Percentiles rank a stretch among this genome's conserved stretches.
These are phyloP conservation scores for Saitoella complicata DNA, from an alignment of 805 yeast species.

Conservation along the genomic window DNA sequence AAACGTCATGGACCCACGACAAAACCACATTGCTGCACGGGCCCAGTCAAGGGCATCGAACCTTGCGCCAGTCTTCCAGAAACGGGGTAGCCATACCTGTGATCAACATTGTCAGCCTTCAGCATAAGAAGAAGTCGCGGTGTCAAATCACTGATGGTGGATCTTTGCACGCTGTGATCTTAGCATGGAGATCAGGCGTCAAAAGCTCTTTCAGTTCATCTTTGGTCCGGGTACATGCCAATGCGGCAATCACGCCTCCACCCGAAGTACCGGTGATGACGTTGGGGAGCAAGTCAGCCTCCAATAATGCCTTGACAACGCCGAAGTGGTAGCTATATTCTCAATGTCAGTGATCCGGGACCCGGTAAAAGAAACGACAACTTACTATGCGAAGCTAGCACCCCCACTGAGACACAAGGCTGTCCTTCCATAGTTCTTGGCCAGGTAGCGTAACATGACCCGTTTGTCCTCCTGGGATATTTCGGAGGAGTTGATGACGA, in stretches of 20 bases:
- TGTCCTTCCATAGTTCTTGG: slow-evolving; percentile 52
- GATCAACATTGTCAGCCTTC: too few relatives aligned
- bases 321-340: slow-evolving; percentile 44
- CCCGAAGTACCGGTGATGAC: slow-evolving; percentile 69
- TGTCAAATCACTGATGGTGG: slow-evolving; percentile 23
- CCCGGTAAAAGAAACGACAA: too few relatives aligned
- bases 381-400: slow-evolving; percentile 49
- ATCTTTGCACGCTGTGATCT: slow-evolving; percentile 56
- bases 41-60: slow-evolving; percentile 70
- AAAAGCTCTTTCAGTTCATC: slow-evolving; percentile 43
- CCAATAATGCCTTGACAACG: slow-evolving; percentile 51
- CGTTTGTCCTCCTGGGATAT: slow-evolving; percentile 30
- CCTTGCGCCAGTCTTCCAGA: slow-evolving; percentile 63
- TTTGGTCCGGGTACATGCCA: slow-evolving; percentile 52
- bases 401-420: slow-evolving; percentile 67
- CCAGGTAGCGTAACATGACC: slow-evolving; percentile 38
- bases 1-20: slow-evolving; percentile 56
- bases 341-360: too few relatives aligned
- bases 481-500: slow-evolving; percentile 26
- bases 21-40: slow-evolving; percentile 47
- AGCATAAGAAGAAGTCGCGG: too few relatives aligned
- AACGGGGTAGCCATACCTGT: slow-evolving; percentile 38
- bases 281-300: slow-evolving; percentile 47
- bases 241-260: slow-evolving; percentile 63
- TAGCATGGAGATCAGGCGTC: slow-evolving; percentile 43